phyloP scores from a whole-genome alignment of 495 filamentous ascomycete genomes.

The Trypethelium eluteriae region DNA sequence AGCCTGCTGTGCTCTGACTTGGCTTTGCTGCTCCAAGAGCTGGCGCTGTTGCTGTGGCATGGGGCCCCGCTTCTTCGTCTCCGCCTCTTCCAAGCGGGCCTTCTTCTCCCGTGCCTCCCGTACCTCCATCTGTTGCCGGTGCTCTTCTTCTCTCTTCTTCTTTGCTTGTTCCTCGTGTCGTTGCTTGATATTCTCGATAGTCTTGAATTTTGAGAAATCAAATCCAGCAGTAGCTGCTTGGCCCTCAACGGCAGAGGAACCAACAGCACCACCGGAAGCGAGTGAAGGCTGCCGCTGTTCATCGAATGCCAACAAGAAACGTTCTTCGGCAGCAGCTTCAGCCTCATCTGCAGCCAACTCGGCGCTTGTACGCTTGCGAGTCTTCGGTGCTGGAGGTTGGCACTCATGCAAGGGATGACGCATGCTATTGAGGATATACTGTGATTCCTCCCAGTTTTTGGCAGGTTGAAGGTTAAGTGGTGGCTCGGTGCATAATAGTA shows the following conservation, averaged over 20 bases:
- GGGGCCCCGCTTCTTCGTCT: conserved; percentile 31
- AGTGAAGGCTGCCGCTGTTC: conserved; percentile 63
- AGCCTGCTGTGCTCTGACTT: conserved; percentile 14
- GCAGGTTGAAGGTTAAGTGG: conserved; percentile 71
- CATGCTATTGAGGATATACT: conserved; percentile 59
- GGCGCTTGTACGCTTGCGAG: conserved; percentile 84
- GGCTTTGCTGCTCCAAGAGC: conserved; percentile 22
- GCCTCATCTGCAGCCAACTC: conserved; percentile 93
- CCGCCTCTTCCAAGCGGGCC: conserved; percentile 31
- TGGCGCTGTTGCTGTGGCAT: conserved; percentile 19
- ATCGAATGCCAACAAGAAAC: conserved; percentile 89
- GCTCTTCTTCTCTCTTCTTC: conserved; percentile 54
- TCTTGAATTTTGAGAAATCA: conserved; percentile 83
- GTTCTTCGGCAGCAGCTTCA: conserved; percentile 74
- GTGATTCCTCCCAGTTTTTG: conserved; percentile 55
- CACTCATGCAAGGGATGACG: conserved; percentile 67
- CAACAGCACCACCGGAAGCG: conserved; percentile 50
- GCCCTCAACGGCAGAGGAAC: conserved; percentile 65
- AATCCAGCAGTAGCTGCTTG: conserved; percentile 69
- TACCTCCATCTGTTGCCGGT: conserved; percentile 28
- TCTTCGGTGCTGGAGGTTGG: conserved; percentile 73
- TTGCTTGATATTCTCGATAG: conserved; percentile 73
- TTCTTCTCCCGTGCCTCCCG: conserved; percentile 41
- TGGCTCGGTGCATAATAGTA: conserved; percentile 61
- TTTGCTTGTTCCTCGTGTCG: conserved; percentile 66